A percentile compares a stretch with the other conserved stretches of the same genome.
These are phyloP conservation scores for Botrytis medusae DNA, from an alignment of 2,329 filamentous ascomycete genomes.

Conservation along the genomic window DNA sequence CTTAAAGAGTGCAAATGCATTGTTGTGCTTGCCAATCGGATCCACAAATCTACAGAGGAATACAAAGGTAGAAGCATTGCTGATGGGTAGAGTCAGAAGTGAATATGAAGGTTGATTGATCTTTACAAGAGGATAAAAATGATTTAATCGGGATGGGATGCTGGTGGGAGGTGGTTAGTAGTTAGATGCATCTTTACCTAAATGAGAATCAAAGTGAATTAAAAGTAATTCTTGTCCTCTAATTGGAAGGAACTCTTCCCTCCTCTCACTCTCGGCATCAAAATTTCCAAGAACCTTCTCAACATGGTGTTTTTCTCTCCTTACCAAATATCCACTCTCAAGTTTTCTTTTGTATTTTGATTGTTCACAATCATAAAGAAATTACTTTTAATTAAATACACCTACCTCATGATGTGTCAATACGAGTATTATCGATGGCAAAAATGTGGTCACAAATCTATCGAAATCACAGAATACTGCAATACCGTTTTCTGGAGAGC, in stretches of 20 bases:
- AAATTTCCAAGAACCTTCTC: not conserved
- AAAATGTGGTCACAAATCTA: slow-evolving; percentile 22
- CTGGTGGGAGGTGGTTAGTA: not conserved
- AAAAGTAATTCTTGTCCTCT: not conserved
- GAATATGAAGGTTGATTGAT: slow-evolving; percentile 27
- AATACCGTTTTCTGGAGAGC: slow-evolving; percentile 19
- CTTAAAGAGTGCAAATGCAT: slow-evolving; percentile 81
- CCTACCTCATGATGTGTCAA: slow-evolving; percentile 22
- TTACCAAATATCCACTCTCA: not conserved
- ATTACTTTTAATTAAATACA: not conserved
- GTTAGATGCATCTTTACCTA: not conserved
- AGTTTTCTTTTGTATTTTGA: not conserved
- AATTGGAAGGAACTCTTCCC: not conserved
- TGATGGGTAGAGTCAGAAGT: slow-evolving; percentile 60
- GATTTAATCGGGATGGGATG: not conserved
- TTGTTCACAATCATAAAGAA: not conserved
- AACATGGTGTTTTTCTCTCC: not conserved
- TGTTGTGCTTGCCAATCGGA: slow-evolving; percentile 72
- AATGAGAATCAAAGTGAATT: not conserved
- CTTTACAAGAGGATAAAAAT: not conserved
- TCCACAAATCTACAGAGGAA: slow-evolving; percentile 67
- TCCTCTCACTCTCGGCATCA: not conserved
- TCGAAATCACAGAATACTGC: slow-evolving; percentile 25
- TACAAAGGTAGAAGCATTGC: slow-evolving; percentile 68
- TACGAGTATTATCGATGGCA: slow-evolving; percentile 22